phyloP scores from a whole-genome alignment of 352 stramenopile genomes.

The Phytophthora lateralis region DNA sequence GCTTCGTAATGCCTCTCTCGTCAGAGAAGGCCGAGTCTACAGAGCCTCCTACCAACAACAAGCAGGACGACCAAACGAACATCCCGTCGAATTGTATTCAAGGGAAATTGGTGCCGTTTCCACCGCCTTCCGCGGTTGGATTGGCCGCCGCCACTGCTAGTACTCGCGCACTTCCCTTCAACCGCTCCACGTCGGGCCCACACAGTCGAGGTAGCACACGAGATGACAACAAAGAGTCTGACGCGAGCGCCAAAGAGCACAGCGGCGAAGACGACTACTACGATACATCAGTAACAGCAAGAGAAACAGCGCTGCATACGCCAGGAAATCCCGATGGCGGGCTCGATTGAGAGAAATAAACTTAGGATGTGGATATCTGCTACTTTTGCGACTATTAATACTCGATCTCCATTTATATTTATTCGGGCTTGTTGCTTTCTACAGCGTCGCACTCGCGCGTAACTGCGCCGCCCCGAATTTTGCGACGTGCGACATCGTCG shows the following conservation, averaged over 20 bases:
- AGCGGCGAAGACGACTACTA: background rate
- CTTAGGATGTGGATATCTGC: background rate
- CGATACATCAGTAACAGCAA: constrained; percentile 7
- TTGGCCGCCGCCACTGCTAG: constrained; percentile 3
- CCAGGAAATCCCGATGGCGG: constrained; percentile 13
- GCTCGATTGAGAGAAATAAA: constrained; percentile 1
- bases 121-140: constrained; percentile 15
- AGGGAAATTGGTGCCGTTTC: constrained; percentile 43
- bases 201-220: background rate
- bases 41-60: background rate
- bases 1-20: constrained; percentile 38
- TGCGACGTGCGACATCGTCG: constrained; percentile 11
- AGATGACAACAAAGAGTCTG: constrained; percentile 3
- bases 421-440: too few species aligned
- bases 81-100: constrained; percentile 37
- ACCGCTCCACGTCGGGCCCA: background rate
- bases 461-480: constrained; percentile 23
- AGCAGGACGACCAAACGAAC: constrained; percentile 20
- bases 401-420: background rate
- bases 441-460: constrained; percentile 6
- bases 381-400: too few species aligned
- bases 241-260: background rate
- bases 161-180: constrained; percentile 28
- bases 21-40: constrained; percentile 2
- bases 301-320: background rate